Conservation (phyloP, 805 yeast species). For the Clavispora carvajalis region DNA sequence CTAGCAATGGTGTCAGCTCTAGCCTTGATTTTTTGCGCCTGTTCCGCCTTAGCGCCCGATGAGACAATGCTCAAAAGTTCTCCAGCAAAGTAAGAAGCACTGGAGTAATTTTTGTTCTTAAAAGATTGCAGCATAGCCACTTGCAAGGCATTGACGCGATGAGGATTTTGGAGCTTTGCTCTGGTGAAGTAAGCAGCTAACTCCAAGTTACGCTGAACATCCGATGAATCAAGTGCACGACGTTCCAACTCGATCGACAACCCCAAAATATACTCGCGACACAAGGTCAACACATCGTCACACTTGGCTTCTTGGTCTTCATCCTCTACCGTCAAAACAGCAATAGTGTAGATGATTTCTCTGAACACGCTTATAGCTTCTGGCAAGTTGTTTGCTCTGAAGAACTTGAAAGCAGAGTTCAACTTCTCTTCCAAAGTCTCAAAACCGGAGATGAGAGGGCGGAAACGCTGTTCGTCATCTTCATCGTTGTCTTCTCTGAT, state of each 20-base stretch:
- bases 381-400: conserved; percentile 78
- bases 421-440: conserved; percentile 57
- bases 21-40: conserved; percentile 76
- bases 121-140: conserved; percentile 94
- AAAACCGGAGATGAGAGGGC: conserved; percentile 72
- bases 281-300: conserved; percentile 59
- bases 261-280: conserved; percentile 90
- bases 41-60: conserved; percentile 79
- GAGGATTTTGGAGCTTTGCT: conserved; percentile 75
- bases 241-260: conserved; percentile 86
- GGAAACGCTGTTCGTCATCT: conserved; percentile 40
- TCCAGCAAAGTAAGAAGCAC: conserved; percentile 85
- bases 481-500: conserved; percentile 63
- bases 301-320: conserved; percentile 77
- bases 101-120: conserved; percentile 79
- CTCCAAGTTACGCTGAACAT: conserved; percentile 82
- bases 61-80: conserved; percentile 69
- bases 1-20: conserved; percentile 75
- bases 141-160: conserved; percentile 80
- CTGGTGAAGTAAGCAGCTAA: conserved; percentile 93
- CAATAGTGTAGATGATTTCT: conserved; percentile 67
- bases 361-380: conserved; percentile 80
- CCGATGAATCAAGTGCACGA: conserved; percentile 67
- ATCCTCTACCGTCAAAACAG: conserved; percentile 64
- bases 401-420: conserved; percentile 72